Base-by-base conservation (phyloP, 306 rosid genomes). In the Quercus rubra region DNA sequence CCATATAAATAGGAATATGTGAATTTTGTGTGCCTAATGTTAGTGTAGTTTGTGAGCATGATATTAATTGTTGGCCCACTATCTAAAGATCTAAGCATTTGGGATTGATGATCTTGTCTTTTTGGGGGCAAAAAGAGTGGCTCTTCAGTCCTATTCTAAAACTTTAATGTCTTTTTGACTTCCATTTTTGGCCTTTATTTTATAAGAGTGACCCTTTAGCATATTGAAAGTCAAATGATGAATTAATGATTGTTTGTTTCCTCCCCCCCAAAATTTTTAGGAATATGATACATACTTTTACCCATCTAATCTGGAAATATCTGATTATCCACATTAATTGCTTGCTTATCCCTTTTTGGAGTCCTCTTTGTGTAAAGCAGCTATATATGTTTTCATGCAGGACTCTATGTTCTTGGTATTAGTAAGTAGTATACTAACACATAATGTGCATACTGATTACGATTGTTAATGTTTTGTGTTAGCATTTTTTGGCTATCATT, bases 101-200 rank as follows among this genome's bases (percentile, higher is more conserved):
- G 7, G 64, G 23, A 58, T 23, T 4, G 21, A 25, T 8, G 10
- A 23, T n/a, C 30, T n/a, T 10, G 30, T 58, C 30, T 20, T 67
- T 67, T 63, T 15, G 70, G 43, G 70, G 66, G 28, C 31, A 55
- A 73, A 66, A 78, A 59, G 46, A 41, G 46, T 41, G 46, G 46
- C 46, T 41, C 46, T 41, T 41, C 12, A 8, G 46, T 41, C 8
- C 12, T 41, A 41, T 41, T 41, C 46, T 41, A 41, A 41, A 41
- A 41, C 46, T 70, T 63, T 51, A 41, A 69, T 41, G 14, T 33
- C 64, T 66, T 78, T 68, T 77, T 75, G 74, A 31, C 20, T 28
- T 6, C 25, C 2, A 72, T 30, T 79, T 70, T 30, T 31, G 20
- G 64, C 5, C 66, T 21, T 10, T 21, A 10, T 59, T 59, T 59